Base-by-base conservation (phyloP, 1,284 basidiomycete species). In the Ustilago xerochloae region DNA sequence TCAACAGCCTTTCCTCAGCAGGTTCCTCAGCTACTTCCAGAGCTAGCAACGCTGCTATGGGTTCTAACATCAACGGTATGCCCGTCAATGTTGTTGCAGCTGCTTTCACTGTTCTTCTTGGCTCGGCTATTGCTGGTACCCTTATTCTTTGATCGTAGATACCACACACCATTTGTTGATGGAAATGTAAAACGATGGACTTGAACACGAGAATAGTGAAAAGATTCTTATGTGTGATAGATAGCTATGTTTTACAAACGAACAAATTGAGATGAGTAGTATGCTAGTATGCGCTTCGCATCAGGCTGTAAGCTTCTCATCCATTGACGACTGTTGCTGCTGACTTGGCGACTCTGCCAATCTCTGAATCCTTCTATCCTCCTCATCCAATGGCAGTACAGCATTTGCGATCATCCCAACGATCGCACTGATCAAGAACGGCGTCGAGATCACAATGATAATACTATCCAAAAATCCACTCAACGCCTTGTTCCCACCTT, bases 401-500 rank as follows among this genome's bases (percentile, higher is more conserved):
- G 55, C 56, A 39, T 81, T 81, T 0, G 71, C 71, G 5, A 81
- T 55, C 52, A 78, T 71, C 8, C 79, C 79, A 4, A 63, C 88
- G 58, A 92, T 81, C 24, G 91, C 91, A 0, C 90, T 86, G 36
- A 88, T 86, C 53, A 93, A 84, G 85, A 92, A 91, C 88, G 75
- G 22, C 28, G 73, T 77, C 18, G 50, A 59, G 10, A 93, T 84
- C 15, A 93, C 85, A 75, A 93, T 93, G 26, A 90, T 90, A 71
- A 94, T 92, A 5, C 90, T 90, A 81, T 90, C 87, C 63, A 94
- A 89, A 58, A 93, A 87, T 0, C 93, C 92, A 63, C 88, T 84
- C 8, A 93, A 85, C 0, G 90, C 91, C 45, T 86, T 87, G 77
- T 86, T 90, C 16, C 38, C 24, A 1, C 72, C 75, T 7, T 38